Percentiles rank a stretch among this genome's conserved stretches.
Evolutionary conservation across 208 protist genomes (phyloP).

Genomic region (Leishmania mexicana): DNA sequence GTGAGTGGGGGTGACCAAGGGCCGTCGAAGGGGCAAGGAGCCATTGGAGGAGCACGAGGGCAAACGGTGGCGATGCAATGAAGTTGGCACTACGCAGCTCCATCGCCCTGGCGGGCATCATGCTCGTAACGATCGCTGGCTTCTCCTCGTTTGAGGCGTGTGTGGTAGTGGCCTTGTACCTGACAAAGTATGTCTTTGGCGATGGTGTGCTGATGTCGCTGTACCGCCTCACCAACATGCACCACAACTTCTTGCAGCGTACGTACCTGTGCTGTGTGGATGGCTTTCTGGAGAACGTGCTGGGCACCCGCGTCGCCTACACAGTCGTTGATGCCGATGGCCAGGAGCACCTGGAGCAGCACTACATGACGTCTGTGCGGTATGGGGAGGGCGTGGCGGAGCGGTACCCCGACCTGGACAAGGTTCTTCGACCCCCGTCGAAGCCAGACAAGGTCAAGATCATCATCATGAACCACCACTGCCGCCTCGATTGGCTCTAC

Average conservation of each 20-base stretch:
- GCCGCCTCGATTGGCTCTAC: slow-evolving; percentile 79
- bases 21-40: not conserved
- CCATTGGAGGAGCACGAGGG: not conserved
- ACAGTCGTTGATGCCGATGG: slow-evolving; percentile 62
- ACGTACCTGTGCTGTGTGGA: slow-evolving; percentile 53
- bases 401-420: slow-evolving; percentile 22
- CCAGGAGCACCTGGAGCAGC: slow-evolving; percentile 38
- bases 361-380: slow-evolving; percentile 11
- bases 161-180: slow-evolving; percentile 24
- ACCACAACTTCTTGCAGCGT: slow-evolving; percentile 39
- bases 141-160: slow-evolving; percentile 32
- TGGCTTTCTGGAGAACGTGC: slow-evolving; percentile 50
- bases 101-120: slow-evolving; percentile 23
- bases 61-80: not conserved
- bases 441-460: slow-evolving; percentile 74
- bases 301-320: slow-evolving; percentile 64
- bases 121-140: slow-evolving; percentile 18
- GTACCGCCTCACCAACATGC: slow-evolving; percentile 26
- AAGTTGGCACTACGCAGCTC: slow-evolving; percentile 44
- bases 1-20: not conserved
- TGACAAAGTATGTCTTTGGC: slow-evolving; percentile 42
- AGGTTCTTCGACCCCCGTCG: slow-evolving; percentile 42
- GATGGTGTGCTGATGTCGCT: slow-evolving; percentile 11
- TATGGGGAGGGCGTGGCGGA: slow-evolving; percentile 12
- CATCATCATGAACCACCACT: slow-evolving; percentile 88